Evolutionary conservation across 2,329 filamentous ascomycete species (phyloP).

Genomic region (Aspergillus sp.): DNA sequence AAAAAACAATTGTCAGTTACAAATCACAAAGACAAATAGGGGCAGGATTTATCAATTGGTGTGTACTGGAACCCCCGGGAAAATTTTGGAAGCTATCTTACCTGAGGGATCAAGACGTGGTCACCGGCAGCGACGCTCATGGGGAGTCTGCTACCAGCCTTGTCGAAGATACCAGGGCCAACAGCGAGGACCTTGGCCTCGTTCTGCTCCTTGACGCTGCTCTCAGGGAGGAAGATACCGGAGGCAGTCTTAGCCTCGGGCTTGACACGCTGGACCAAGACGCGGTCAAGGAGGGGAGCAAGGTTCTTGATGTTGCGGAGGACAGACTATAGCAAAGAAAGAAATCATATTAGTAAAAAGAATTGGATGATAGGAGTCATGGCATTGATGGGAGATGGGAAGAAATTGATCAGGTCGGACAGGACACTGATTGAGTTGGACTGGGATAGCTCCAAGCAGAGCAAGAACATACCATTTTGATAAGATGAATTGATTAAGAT

Average conservation of each 20-base stretch:
- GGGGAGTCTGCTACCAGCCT: slow-evolving; percentile 79
- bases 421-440: slow-evolving; percentile 1
- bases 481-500: slow-evolving; percentile 3
- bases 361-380: not conserved
- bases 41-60: too few relatives aligned
- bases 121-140: slow-evolving; percentile 82
- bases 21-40: slow-evolving; percentile 1
- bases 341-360: slow-evolving; percentile 4
- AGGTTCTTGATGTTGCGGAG: slow-evolving; percentile 95
- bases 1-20: slow-evolving; percentile 15
- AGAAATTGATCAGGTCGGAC: slow-evolving; percentile 1
- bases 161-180: slow-evolving; percentile 81
- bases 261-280: slow-evolving; percentile 97
- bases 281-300: slow-evolving; percentile 92
- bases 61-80: too few relatives aligned
- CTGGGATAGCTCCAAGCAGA: not conserved
- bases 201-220: slow-evolving; percentile 95
- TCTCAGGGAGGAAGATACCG: slow-evolving; percentile 97
- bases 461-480: slow-evolving; percentile 20
- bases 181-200: slow-evolving; percentile 95
- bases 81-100: slow-evolving; percentile 40
- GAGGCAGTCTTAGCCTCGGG: slow-evolving; percentile 93
- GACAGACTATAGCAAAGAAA: slow-evolving; percentile 40
- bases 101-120: slow-evolving; percentile 92
- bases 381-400: not conserved